These are phyloP conservation scores for Fraxinus baroniana DNA, from an alignment of 305 asterid genomes.

Conservation along the genomic window DNA sequence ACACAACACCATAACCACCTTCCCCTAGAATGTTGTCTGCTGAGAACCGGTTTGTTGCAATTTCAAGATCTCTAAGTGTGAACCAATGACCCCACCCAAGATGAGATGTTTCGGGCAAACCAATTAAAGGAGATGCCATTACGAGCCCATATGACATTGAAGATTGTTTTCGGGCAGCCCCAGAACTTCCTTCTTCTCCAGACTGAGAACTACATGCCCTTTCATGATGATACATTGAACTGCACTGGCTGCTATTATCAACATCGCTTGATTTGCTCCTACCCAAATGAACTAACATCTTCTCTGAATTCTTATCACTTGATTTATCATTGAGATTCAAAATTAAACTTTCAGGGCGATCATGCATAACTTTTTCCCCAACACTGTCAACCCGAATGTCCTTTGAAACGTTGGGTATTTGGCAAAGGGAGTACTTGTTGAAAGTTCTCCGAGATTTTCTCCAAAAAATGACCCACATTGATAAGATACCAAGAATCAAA, in stretches of 20 bases:
- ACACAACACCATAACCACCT: slow-evolving; percentile 92
- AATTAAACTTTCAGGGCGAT: slow-evolving; percentile 51
- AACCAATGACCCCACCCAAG: slow-evolving; percentile 99
- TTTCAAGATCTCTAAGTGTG: slow-evolving; percentile 85
- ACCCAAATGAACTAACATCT: slow-evolving; percentile 65
- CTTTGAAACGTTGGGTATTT: slow-evolving; percentile 76
- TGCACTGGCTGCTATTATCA: neutral
- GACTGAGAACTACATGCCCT: neutral
- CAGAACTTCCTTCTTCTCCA: slow-evolving; percentile 33
- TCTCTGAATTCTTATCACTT: slow-evolving; percentile 61
- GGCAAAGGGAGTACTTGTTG: slow-evolving; percentile 45
- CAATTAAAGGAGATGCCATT: slow-evolving; percentile 74
- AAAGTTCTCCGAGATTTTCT: slow-evolving; percentile 63
- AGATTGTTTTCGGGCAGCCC: slow-evolving; percentile 51
- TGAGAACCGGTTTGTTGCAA: slow-evolving; percentile 71
- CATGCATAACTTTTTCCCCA: slow-evolving; percentile 38
- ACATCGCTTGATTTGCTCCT: slow-evolving; percentile 34
- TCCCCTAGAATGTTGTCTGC: slow-evolving; percentile 71
- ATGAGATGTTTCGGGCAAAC: slow-evolving; percentile 87
- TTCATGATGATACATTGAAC: neutral
- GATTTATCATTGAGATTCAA: slow-evolving; percentile 53
- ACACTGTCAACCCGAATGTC: slow-evolving; percentile 76
- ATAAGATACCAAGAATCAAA: slow-evolving; percentile 68
- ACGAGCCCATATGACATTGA: slow-evolving; percentile 53
- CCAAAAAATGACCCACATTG: slow-evolving; percentile 68